These are phyloP conservation scores for Neurospora sp. DNA, from an alignment of 495 filamentous ascomycete genomes.

Conservation along the genomic window DNA sequence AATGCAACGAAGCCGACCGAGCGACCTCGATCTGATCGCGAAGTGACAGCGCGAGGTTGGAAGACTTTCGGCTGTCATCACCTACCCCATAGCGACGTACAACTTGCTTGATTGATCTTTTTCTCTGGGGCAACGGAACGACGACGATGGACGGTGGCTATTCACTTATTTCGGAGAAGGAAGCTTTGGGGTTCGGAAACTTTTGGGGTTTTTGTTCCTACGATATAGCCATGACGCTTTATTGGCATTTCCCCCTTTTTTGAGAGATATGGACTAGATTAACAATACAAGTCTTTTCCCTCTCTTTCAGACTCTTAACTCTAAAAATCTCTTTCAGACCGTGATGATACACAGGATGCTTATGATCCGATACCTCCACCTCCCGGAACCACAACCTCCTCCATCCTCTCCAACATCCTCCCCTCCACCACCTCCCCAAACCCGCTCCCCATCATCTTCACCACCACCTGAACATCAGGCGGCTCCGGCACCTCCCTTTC, in stretches of 20 bases:
- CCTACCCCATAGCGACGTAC: not conserved
- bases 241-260: not conserved
- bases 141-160: not conserved
- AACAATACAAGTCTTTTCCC: not conserved
- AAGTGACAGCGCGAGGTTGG: not conserved
- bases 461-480: slow-evolving; percentile 30
- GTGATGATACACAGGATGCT: not conserved
- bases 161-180: not conserved
- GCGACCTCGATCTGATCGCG: not conserved
- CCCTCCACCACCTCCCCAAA: slow-evolving; percentile 25
- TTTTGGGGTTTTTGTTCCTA: not conserved
- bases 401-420: not conserved
- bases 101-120: not conserved
- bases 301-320: slow-evolving; percentile 2
- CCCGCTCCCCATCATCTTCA: slow-evolving; percentile 24
- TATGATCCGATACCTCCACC: not conserved
- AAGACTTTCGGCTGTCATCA: not conserved
- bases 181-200: not conserved
- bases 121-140: not conserved
- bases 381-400: not conserved
- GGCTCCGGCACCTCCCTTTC: slow-evolving; percentile 13
- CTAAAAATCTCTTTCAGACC: not conserved
- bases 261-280: not conserved
- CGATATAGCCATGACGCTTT: not conserved
- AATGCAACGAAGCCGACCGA: not conserved